Conservation (phyloP, 2,329 filamentous ascomycete genomes). For the Myriosclerotinia curreyana region DNA sequence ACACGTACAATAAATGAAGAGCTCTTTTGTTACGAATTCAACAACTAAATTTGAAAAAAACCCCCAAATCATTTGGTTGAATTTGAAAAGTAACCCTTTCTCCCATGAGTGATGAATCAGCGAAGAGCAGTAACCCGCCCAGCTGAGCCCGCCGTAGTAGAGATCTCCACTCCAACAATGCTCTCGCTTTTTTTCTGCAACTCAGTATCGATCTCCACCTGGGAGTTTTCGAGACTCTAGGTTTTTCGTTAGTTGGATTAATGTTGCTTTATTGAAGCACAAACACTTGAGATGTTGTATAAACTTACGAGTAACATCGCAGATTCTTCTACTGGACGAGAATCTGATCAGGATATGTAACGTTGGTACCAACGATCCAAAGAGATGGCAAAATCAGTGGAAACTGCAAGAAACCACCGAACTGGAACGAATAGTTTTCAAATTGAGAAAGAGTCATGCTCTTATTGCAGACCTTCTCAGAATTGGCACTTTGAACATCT, state of each 20-base stretch:
- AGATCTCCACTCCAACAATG: neutral
- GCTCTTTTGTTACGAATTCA: neutral
- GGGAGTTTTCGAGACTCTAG: neutral
- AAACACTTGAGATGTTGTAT: too few relatives aligned
- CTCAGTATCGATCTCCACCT: neutral
- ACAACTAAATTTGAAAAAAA: neutral
- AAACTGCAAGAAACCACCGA: neutral
- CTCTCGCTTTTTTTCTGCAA: too few relatives aligned
- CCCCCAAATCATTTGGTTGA: too few relatives aligned
- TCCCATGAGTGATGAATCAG: neutral
- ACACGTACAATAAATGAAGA: neutral
- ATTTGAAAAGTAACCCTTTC: neutral
- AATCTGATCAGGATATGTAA: conserved; percentile 1
- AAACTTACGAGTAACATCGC: neutral
- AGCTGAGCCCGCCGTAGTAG: neutral
- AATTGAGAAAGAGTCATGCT: neutral
- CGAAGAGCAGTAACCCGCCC: neutral
- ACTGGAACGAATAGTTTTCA: conserved; percentile 1
- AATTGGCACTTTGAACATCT: neutral
- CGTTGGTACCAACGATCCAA: neutral
- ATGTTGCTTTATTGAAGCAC: accelerated
- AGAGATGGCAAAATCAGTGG: conserved; percentile 9
- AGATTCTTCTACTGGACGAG: neutral
- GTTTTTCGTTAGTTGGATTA: neutral
- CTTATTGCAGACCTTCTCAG: neutral